Percentiles rank a stretch among this genome's conserved stretches.
phyloP scores from a whole-genome alignment of 2,329 filamentous ascomycete species.

The Fusarium stilboides region DNA sequence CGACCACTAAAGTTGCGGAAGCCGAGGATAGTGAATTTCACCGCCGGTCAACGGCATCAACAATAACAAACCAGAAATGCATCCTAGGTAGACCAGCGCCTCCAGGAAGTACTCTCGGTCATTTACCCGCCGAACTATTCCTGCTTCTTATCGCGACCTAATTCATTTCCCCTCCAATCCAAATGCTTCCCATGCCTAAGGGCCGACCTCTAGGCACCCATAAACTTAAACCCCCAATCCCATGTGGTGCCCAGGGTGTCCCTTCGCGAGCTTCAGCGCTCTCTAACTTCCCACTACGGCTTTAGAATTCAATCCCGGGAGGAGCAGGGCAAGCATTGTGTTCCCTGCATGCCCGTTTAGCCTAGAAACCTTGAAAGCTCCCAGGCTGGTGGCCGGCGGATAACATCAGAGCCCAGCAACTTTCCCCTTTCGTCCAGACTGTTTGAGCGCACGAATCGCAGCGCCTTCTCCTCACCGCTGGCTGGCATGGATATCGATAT shows the following conservation, averaged over 20 bases:
- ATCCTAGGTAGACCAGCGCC: conserved; percentile 19
- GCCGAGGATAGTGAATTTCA: conserved; percentile 30
- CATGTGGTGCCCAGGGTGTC: conserved; percentile 13
- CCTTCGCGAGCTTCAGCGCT: background rate
- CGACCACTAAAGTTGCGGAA: conserved; percentile 21
- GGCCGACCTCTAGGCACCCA: background rate
- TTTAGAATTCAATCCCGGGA: conserved; percentile 16
- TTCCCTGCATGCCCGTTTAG: conserved; percentile 38
- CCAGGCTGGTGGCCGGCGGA: background rate
- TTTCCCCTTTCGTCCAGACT: conserved; percentile 37
- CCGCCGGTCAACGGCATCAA: conserved; percentile 34
- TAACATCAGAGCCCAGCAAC: background rate
- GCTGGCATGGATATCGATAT: conserved; percentile 38
- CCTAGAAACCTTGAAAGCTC: conserved; percentile 26
- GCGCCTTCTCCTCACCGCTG: conserved; percentile 30
- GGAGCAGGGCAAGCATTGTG: conserved; percentile 14
- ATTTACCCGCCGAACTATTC: conserved; percentile 10
- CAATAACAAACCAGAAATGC: conserved; percentile 16
- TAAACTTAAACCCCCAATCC: conserved; percentile 14
- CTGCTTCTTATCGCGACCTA: conserved; percentile 20
- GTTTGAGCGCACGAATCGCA: conserved; percentile 37
- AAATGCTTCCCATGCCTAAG: conserved; percentile 14
- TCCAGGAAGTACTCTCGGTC: conserved; percentile 4
- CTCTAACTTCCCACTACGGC: conserved; percentile 14
- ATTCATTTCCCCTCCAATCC: conserved; percentile 26